Conservation (phyloP, 2,329 filamentous ascomycete genomes). For the Epichloe coenophiala region DNA sequence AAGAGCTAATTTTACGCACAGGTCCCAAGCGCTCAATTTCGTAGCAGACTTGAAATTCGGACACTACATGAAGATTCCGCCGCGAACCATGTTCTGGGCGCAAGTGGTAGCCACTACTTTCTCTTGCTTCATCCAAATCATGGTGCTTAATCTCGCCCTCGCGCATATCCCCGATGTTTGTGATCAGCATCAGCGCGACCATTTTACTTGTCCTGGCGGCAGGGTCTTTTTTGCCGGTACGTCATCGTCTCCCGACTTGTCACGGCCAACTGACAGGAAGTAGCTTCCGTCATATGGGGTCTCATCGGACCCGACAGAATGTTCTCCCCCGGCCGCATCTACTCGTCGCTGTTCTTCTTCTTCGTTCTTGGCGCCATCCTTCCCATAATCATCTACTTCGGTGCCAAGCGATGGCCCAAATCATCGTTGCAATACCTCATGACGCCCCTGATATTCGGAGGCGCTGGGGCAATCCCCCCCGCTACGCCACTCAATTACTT, state of each 20-base stretch:
- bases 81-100: conserved; percentile 51
- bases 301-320: conserved; percentile 50
- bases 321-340: conserved; percentile 49
- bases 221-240: conserved; percentile 49
- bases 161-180: conserved; percentile 52
- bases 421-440: conserved; percentile 40
- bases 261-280: background rate
- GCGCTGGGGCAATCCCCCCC: conserved; percentile 43
- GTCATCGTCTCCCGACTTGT: conserved; percentile 2
- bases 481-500: conserved; percentile 64
- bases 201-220: conserved; percentile 51
- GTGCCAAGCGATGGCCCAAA: conserved; percentile 34
- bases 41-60: conserved; percentile 55
- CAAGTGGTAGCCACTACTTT: conserved; percentile 54
- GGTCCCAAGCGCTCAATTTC: conserved; percentile 50
- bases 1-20: conserved; percentile 8
- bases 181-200: conserved; percentile 37
- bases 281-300: conserved; percentile 54
- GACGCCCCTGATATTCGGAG: conserved; percentile 50
- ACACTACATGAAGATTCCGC: conserved; percentile 62
- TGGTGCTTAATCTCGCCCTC: conserved; percentile 49
- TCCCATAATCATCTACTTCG: conserved; percentile 38
- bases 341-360: conserved; percentile 46
- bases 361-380: conserved; percentile 41
- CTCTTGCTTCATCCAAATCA: conserved; percentile 52